Evolutionary conservation across 306 rosid genomes (phyloP).

Genomic region (Medicago arabica): DNA sequence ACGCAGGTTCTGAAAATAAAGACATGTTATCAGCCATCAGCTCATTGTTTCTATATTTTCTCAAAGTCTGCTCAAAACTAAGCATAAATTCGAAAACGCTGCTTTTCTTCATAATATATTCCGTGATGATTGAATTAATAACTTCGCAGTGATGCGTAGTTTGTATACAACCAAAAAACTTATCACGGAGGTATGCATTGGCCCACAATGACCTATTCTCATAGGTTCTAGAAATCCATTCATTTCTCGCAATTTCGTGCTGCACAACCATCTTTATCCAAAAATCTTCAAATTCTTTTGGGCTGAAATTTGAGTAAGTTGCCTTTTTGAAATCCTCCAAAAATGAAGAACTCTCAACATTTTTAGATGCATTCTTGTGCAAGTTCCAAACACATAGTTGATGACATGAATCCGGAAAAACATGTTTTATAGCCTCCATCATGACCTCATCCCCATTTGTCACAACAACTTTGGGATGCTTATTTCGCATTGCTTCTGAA

Average conservation of each 20-base stretch:
- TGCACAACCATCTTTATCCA: neutral
- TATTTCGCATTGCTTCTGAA: neutral
- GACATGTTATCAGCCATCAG: neutral
- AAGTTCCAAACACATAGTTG: neutral
- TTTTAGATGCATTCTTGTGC: neutral
- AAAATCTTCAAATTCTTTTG: neutral
- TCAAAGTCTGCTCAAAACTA: neutral
- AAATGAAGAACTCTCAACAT: neutral
- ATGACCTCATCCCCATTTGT: neutral
- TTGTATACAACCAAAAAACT: neutral
- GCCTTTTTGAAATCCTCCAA: neutral
- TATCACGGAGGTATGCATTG: neutral
- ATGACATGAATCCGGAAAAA: neutral
- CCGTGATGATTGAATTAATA: neutral
- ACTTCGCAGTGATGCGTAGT: neutral
- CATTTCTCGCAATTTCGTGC: neutral
- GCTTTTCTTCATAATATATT: neutral
- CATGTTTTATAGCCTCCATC: neutral
- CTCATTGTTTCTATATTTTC: neutral
- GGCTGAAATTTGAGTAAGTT: neutral
- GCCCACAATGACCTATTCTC: neutral
- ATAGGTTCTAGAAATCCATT: neutral
- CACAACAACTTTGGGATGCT: neutral
- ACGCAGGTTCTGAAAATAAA: neutral
- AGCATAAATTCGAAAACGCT: neutral